These are phyloP conservation scores for Zizania palustris DNA, from an alignment of 202 grass and related monocot genomes.

Conservation along the genomic window DNA sequence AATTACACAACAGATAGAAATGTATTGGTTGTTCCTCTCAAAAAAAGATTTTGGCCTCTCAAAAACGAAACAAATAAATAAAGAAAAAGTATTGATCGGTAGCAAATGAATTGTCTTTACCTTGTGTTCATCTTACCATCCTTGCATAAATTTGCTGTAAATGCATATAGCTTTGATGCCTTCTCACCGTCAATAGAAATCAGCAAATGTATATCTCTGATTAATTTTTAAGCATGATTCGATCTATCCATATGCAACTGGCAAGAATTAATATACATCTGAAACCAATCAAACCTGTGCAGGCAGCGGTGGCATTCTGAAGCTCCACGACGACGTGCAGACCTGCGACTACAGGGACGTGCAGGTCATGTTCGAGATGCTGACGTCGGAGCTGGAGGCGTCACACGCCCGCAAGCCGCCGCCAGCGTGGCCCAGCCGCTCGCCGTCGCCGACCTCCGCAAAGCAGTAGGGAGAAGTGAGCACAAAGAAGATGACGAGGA, in stretches of 20 bases:
- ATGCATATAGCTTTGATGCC: neutral
- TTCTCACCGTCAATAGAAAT: neutral
- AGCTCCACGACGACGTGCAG: constrained; percentile 80
- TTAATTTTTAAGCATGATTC: neutral
- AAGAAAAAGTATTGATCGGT: neutral
- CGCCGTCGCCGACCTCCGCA: neutral
- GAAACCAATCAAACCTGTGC: constrained; percentile 33
- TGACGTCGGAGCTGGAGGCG: constrained; percentile 71
- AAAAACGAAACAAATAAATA: neutral
- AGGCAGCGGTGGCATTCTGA: constrained; percentile 80
- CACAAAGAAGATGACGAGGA: neutral
- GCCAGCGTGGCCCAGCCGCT: constrained; percentile 32
- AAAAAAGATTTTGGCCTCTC: neutral
- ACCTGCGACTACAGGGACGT: constrained; percentile 89
- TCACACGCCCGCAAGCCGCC: constrained; percentile 22
- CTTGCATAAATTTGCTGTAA: neutral
- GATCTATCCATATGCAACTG: neutral
- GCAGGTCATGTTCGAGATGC: constrained; percentile 91
- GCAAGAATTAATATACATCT: neutral
- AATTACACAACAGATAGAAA: neutral
- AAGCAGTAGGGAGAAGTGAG: neutral
- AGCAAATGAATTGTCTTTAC: neutral
- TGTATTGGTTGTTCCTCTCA: neutral
- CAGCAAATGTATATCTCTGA: neutral
- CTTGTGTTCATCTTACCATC: neutral